Evolutionary conservation across 2,329 filamentous ascomycete species (phyloP).

Genomic region (Aplosporella prunicola): DNA sequence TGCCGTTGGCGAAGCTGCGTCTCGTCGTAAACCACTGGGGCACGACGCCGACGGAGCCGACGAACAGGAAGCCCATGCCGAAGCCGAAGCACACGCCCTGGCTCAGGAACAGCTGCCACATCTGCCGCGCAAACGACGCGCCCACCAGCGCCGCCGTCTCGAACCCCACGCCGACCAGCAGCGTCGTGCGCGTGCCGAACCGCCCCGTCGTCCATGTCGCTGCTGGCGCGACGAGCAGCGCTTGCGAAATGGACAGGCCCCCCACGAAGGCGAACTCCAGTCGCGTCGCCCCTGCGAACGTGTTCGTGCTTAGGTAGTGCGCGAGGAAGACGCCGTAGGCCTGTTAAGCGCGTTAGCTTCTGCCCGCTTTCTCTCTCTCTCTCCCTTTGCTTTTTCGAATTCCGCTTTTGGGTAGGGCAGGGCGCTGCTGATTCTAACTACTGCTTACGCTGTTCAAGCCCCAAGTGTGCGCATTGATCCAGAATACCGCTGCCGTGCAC

Average conservation of each 20-base stretch:
- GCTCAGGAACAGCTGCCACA: constrained; percentile 68
- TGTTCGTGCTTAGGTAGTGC: constrained; percentile 57
- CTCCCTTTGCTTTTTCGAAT: too few relatives aligned
- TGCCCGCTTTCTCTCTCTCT: neutral
- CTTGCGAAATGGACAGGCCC: constrained; percentile 55
- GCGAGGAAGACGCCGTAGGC: constrained; percentile 67
- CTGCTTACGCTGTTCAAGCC: constrained; percentile 32
- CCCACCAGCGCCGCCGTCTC: constrained; percentile 57
- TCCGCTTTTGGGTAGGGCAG: neutral
- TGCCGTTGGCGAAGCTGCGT: constrained; percentile 60
- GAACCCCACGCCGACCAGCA: constrained; percentile 56
- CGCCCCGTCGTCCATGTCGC: constrained; percentile 52
- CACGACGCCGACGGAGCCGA: constrained; percentile 55
- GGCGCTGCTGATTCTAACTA: neutral
- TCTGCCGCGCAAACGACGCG: constrained; percentile 57
- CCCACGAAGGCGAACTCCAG: constrained; percentile 73
- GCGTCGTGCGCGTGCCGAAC: constrained; percentile 54
- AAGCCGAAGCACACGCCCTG: constrained; percentile 71
- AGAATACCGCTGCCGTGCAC: constrained; percentile 36
- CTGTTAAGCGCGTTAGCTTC: constrained; percentile 34
- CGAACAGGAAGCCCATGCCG: constrained; percentile 70
- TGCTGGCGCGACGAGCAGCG: constrained; percentile 59
- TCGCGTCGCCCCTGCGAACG: constrained; percentile 53
- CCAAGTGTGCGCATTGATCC: constrained; percentile 42
- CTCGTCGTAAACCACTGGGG: constrained; percentile 66